Conservation (phyloP, 2,329 filamentous ascomycete species). For the Paracoccidioides lutzii region DNA sequence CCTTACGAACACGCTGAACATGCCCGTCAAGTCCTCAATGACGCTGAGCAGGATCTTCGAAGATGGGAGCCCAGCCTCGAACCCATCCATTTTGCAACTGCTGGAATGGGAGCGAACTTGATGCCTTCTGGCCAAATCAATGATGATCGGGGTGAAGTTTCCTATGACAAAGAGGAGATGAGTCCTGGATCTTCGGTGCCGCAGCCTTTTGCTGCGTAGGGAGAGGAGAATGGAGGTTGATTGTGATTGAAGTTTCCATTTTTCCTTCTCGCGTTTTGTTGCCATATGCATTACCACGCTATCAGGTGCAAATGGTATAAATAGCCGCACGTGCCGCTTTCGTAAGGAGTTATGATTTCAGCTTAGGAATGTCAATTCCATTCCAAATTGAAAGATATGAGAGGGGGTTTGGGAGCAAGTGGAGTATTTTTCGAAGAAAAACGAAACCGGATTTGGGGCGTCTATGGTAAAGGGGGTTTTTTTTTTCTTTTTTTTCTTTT, state of each 20-base stretch:
- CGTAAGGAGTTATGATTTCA: background rate
- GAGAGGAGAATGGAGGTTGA: background rate
- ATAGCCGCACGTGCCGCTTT: background rate
- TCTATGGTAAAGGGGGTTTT: background rate
- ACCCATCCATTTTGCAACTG: conserved; percentile 40
- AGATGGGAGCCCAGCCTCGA: conserved; percentile 52
- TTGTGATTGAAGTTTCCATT: background rate
- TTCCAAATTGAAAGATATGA: background rate
- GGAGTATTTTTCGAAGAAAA: background rate
- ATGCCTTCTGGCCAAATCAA: conserved; percentile 18
- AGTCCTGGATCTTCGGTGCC: conserved; percentile 4
- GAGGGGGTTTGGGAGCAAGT: background rate
- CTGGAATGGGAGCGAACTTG: conserved; percentile 32
- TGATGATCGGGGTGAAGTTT: conserved; percentile 1
- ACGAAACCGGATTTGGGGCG: background rate
- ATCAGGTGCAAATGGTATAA: background rate
- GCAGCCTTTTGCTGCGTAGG: conserved; percentile 9
- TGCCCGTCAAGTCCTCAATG: conserved; percentile 76
- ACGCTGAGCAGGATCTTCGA: conserved; percentile 78
- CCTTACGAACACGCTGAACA: conserved; percentile 53
- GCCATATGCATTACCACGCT: background rate
- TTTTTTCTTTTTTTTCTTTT: background rate
- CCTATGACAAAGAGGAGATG: conserved; percentile 7
- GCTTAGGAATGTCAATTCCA: background rate
- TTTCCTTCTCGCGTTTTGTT: background rate